A percentile compares a stretch with the other conserved stretches of the same genome.
Evolutionary conservation across 805 yeast species (phyloP).

Genomic region (Diddensiella caesifluorescens): DNA sequence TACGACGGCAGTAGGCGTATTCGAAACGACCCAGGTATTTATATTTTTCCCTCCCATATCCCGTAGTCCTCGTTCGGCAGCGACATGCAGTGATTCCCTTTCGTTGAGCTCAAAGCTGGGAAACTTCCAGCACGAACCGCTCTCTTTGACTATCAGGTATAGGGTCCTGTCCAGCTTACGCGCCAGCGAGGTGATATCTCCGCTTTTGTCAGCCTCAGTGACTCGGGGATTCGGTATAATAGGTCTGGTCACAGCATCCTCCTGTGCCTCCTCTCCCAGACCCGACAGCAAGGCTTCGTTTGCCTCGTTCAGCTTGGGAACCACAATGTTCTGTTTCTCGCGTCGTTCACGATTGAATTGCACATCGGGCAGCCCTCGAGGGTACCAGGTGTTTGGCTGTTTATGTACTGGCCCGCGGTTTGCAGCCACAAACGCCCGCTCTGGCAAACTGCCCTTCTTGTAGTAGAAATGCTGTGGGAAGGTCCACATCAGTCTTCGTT

Average conservation of each 20-base stretch:
- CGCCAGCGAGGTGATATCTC: conserved; percentile 65
- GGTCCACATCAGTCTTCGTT: conserved; percentile 93
- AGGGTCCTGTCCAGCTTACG: conserved; percentile 75
- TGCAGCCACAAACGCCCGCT: conserved; percentile 67
- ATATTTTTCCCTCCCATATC: conserved; percentile 66
- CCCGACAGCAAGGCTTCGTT: conserved; percentile 16
- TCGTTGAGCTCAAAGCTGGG: conserved; percentile 58
- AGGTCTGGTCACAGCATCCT: conserved; percentile 60
- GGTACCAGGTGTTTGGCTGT: conserved; percentile 71
- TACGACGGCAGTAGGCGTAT: conserved; percentile 73
- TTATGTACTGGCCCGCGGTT: conserved; percentile 71
- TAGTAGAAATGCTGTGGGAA: conserved; percentile 92
- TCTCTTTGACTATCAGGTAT: conserved; percentile 57
- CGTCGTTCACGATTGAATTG: conserved; percentile 87
- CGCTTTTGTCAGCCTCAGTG: conserved; percentile 68
- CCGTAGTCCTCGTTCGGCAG: conserved; percentile 72
- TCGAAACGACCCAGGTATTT: conserved; percentile 88
- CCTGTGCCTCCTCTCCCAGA: conserved; percentile 31
- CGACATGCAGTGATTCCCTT: conserved; percentile 55
- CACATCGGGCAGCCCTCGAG: conserved; percentile 79
- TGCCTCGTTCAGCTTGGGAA: conserved; percentile 55
- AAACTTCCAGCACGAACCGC: conserved; percentile 53
- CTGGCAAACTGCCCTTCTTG: conserved; percentile 83
- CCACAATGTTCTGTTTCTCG: conserved; percentile 65
- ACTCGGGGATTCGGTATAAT: conserved; percentile 63